Percentiles rank a stretch among this genome's conserved stretches.
These are phyloP conservation scores for Termitomyces sp. DNA, from an alignment of 768 basidiomycete genomes.

Conservation along the genomic window DNA sequence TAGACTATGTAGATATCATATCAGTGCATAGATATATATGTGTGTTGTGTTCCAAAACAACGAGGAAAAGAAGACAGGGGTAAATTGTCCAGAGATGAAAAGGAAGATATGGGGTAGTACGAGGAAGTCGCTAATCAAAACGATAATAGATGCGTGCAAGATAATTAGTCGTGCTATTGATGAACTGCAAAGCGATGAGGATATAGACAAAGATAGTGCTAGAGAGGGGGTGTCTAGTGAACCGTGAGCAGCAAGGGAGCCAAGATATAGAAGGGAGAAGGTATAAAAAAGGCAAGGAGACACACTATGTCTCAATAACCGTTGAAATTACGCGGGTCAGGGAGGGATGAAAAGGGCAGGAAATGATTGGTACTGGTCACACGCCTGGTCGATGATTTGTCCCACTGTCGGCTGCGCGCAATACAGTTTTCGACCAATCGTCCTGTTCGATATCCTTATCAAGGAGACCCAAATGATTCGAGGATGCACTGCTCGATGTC, in stretches of 20 bases:
- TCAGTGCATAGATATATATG: constrained; percentile 1
- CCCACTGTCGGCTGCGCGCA: constrained; percentile 58
- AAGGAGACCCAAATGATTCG: constrained; percentile 43
- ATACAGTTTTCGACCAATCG: constrained; percentile 72
- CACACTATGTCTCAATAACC: constrained; percentile 1
- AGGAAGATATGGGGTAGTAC: not conserved
- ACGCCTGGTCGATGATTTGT: not conserved
- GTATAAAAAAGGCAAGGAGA: not conserved
- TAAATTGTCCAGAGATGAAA: constrained; percentile 5
- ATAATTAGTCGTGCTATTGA: constrained; percentile 4
- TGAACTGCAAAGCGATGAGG: not conserved
- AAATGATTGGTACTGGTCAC: not conserved
- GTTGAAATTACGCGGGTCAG: not conserved
- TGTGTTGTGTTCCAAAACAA: constrained; percentile 8
- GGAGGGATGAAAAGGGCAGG: not conserved
- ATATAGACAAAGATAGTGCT: constrained; percentile 6
- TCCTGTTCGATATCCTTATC: constrained; percentile 42
- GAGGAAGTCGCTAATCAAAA: not conserved
- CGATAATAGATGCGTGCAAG: constrained; percentile 5
- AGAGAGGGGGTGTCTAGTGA: not conserved
- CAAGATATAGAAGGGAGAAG: not conserved
- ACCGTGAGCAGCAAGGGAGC: not conserved
- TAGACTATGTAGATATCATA: constrained; percentile 4
- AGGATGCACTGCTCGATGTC: constrained; percentile 29
- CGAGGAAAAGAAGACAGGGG: not conserved